These are phyloP conservation scores for Leccinum fallax DNA, from an alignment of 1,284 basidiomycete species.

Conservation along the genomic window DNA sequence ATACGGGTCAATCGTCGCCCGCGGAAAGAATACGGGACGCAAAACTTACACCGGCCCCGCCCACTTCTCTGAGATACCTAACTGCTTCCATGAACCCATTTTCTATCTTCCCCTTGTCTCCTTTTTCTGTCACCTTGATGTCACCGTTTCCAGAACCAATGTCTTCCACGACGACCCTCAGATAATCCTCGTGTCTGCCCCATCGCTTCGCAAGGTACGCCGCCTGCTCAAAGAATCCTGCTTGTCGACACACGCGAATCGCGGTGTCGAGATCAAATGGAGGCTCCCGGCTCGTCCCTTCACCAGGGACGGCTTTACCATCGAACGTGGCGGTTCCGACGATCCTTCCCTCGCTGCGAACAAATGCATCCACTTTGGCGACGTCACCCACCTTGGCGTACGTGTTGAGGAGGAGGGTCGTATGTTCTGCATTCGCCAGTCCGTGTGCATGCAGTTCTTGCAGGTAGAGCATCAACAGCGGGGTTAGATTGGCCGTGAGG, in stretches of 20 bases:
- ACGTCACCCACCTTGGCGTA: slow-evolving; percentile 98
- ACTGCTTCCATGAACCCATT: slow-evolving; percentile 74
- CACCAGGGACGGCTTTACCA: slow-evolving; percentile 31
- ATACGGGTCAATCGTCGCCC: not conserved
- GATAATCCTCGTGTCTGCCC: slow-evolving; percentile 88
- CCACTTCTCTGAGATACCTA: slow-evolving; percentile 77
- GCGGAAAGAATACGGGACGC: not conserved
- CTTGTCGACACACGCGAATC: slow-evolving; percentile 94
- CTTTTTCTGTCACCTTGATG: slow-evolving; percentile 12
- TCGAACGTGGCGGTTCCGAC: slow-evolving; percentile 22
- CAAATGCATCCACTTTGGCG: slow-evolving; percentile 86
- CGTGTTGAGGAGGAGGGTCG: slow-evolving; percentile 92
- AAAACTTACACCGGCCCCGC: slow-evolving; percentile 70
- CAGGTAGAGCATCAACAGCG: slow-evolving; percentile 92
- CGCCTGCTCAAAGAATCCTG: slow-evolving; percentile 95
- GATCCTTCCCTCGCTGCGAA: slow-evolving; percentile 76
- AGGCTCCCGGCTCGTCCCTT: slow-evolving; percentile 58
- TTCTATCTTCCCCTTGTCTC: slow-evolving; percentile 24
- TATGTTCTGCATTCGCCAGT: slow-evolving; percentile 95
- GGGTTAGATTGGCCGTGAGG: slow-evolving; percentile 94
- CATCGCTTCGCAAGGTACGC: slow-evolving; percentile 93
- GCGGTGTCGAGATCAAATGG: slow-evolving; percentile 98
- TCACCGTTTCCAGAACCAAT: slow-evolving; percentile 53
- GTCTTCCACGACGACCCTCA: slow-evolving; percentile 95
- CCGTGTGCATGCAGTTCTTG: slow-evolving; percentile 89